Evolutionary conservation across 1,139 yeast species (phyloP), one percentile per base, ranked within the genome.

Genomic region (Nakaseomyces kungkrabaensis): DNA sequence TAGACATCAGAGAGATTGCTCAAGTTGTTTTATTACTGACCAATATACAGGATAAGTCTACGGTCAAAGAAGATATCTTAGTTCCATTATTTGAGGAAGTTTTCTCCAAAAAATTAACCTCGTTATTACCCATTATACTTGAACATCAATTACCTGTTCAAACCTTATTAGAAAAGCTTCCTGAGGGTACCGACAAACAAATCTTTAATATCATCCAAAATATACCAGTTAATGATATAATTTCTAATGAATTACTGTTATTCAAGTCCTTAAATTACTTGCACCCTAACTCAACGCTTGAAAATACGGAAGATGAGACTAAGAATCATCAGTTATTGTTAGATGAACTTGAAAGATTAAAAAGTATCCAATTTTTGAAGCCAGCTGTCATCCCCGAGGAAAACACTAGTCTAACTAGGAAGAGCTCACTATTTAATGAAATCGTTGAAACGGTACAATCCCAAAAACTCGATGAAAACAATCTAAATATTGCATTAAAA

Each of bases 1-100:
- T 58, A 46, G 49, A 53, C 25, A 25, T 52, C 3, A 22, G 11
- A 5, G 63, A 60, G 44, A 31, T 61, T 6, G 52, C 56, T 10
- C 56, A 58, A 29, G 42, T 56, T n/a, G 10, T 56, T 2, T 44
- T 51, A 24, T n/a, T 60, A 9, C 8, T 59, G 32, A 43, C 48
- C 2, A 46, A 44, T 5, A 36, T 59, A 4, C 32, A 44, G 3
- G 48, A 56, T 22, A 52, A 49, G 32, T 40, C 50, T 4, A 17
- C 34, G 5, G 44, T 58, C 5, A 40, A 44, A 1, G 41, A 48
- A 17, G 37, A 50, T n/a, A 22, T 54, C 2, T 37, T 56, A 38
- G 50, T 54, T n/a, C 48, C 49, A 31, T 40, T 61, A 10, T 47
- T 53, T 5, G 37, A 27, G 5, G 49, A 47, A 11, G 44, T 51